phyloP scores from a whole-genome alignment of 139 green algal genomes.

The Desmodesmus armatus region DNA sequence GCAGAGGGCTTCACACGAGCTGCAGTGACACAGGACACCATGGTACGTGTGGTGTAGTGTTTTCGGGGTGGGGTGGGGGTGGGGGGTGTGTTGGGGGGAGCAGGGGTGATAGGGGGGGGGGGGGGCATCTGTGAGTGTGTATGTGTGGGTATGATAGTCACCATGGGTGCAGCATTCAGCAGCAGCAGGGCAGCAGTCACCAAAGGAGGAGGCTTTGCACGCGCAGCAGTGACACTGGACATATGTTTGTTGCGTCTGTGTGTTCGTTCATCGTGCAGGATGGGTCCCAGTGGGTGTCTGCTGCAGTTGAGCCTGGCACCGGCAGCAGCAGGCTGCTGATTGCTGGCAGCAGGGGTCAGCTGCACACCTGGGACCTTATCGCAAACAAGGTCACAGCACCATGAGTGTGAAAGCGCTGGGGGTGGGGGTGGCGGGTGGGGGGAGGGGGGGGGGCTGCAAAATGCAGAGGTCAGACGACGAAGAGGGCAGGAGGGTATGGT shows the following conservation, averaged over 20 bases:
- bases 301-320: slow-evolving; percentile 8
- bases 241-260: too few relatives aligned
- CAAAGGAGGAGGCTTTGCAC: background rate
- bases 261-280: background rate
- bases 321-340: slow-evolving; percentile 18
- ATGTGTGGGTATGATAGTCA: too few relatives aligned
- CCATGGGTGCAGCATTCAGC: background rate
- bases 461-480: too few relatives aligned
- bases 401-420: too few relatives aligned
- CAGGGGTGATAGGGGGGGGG: background rate
- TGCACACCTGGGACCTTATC: slow-evolving; percentile 38
- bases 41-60: too few relatives aligned
- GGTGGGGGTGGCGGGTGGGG: too few relatives aligned
- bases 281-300: background rate
- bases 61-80: background rate
- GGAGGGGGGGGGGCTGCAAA: too few relatives aligned
- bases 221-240: background rate
- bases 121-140: background rate
- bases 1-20: background rate
- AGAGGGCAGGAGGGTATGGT: too few relatives aligned
- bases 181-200: background rate
- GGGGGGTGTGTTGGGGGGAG: background rate
- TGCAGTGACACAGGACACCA: slow-evolving; percentile 7
- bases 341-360: background rate
- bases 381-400: slow-evolving; percentile 19